phyloP scores from a whole-genome alignment of 2,329 filamentous ascomycete species.

The Geoglossum cookeanum region DNA sequence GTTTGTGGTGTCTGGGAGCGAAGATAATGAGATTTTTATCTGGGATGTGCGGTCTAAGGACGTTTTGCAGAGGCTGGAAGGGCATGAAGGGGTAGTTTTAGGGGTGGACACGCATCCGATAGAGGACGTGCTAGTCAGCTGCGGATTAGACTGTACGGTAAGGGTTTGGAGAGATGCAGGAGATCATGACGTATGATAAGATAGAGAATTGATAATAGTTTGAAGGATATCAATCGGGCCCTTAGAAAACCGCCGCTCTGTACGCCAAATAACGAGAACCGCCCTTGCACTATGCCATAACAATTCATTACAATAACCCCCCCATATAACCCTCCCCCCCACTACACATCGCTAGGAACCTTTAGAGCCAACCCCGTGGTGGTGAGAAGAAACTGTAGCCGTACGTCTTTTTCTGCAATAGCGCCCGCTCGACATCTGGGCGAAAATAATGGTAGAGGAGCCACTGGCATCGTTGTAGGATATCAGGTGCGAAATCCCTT shows the following conservation, averaged over 20 bases:
- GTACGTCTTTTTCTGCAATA: no score
- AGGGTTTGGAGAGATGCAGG: constrained; percentile 35
- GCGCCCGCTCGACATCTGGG: no score
- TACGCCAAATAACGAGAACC: background rate
- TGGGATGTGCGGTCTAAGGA: constrained; percentile 86
- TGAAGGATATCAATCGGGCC: background rate
- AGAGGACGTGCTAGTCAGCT: constrained; percentile 37
- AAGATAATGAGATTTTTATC: constrained; percentile 66
- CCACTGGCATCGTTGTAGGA: no score
- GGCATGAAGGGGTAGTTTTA: constrained; percentile 38
- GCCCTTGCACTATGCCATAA: background rate
- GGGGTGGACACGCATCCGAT: constrained; percentile 38
- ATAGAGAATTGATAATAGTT: background rate
- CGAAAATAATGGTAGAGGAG: no score
- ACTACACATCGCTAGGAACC: no score
- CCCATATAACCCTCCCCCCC: background rate
- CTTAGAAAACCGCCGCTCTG: background rate
- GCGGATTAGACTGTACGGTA: constrained; percentile 41
- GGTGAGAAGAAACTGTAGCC: no score
- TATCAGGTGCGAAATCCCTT: no score
- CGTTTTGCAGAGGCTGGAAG: constrained; percentile 47
- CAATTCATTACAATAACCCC: background rate
- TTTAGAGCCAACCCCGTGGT: no score
- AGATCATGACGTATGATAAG: constrained; percentile 3
- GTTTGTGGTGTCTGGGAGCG: constrained; percentile 69